Percentiles rank a stretch among this genome's conserved stretches.
phyloP scores from a whole-genome alignment of 2,329 filamentous ascomycete genomes.

The Trichoderma sp. region DNA sequence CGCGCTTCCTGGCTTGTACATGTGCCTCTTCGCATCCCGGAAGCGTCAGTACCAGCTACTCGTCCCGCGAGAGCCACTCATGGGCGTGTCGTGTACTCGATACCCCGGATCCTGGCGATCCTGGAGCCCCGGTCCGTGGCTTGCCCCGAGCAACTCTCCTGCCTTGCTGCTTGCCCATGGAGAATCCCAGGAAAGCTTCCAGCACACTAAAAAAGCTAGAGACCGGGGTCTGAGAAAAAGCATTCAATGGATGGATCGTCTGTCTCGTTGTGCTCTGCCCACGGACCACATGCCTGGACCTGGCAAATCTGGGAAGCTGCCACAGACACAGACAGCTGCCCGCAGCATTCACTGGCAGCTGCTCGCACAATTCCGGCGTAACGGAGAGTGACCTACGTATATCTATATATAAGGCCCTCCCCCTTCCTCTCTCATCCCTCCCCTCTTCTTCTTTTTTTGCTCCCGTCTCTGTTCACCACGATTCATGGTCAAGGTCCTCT shows the following conservation, averaged over 20 bases:
- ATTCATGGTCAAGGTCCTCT: conserved; percentile 3
- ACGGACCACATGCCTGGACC: not conserved
- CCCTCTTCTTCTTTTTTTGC: not conserved
- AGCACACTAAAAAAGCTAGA: not conserved
- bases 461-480: not conserved
- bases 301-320: not conserved
- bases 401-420: conserved; percentile 1
- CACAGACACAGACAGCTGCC: not conserved
- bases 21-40: not conserved
- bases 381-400: not conserved
- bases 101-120: conserved; percentile 9
- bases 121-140: conserved; percentile 1
- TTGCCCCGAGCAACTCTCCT: not conserved
- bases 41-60: conserved; percentile 3
- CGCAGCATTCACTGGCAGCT: conserved; percentile 1
- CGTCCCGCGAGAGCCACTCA: not conserved
- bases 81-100: not conserved
- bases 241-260: not conserved
- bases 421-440: not conserved
- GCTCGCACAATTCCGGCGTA: conserved; percentile 8
- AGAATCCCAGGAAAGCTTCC: not conserved
- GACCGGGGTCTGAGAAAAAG: not conserved
- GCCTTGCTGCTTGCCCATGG: not conserved
- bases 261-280: not conserved
- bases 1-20: not conserved